Percentiles rank a stretch among this genome's conserved stretches.
Conservation (phyloP, 129 eudicot genomes). For the Centrapalus pauciflorus region DNA sequence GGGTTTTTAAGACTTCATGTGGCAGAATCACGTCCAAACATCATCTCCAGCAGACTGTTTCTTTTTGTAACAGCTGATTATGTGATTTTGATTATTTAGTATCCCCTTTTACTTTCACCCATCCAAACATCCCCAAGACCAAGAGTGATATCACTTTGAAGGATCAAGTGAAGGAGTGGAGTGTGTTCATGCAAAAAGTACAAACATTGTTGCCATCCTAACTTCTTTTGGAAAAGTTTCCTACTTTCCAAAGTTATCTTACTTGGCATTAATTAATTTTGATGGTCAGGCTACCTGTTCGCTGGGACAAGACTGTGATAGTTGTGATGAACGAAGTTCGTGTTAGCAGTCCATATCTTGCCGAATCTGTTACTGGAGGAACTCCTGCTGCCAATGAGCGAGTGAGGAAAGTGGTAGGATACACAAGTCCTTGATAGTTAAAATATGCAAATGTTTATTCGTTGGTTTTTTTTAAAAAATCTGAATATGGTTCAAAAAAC, state of each 20-base stretch:
- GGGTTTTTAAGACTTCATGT: no score
- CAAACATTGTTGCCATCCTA: no score
- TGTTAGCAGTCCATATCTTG: slow-evolving; percentile 92
- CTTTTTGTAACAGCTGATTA: no score
- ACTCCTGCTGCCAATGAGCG: slow-evolving; percentile 97
- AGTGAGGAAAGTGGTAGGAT: slow-evolving; percentile 95
- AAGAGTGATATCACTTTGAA: no score
- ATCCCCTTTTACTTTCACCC: no score
- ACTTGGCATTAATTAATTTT: background rate
- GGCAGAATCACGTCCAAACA: no score
- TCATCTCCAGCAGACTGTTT: no score
- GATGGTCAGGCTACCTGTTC: slow-evolving; percentile 73
- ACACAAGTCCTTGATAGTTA: background rate
- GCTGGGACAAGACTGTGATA: slow-evolving; percentile 92
- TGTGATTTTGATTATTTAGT: no score
- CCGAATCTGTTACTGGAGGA: slow-evolving; percentile 92
- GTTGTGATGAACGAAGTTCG: slow-evolving; percentile 98
- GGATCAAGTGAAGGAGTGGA: no score
- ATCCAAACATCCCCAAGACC: no score
- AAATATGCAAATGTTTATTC: background rate
- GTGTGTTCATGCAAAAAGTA: no score
- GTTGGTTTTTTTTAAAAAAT: no score
- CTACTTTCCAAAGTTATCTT: background rate
- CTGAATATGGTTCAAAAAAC: background rate
- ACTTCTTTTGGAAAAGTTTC: background rate